Conservation (phyloP, 2,329 filamentous ascomycete species). For the Arthrobotrys conoides region DNA sequence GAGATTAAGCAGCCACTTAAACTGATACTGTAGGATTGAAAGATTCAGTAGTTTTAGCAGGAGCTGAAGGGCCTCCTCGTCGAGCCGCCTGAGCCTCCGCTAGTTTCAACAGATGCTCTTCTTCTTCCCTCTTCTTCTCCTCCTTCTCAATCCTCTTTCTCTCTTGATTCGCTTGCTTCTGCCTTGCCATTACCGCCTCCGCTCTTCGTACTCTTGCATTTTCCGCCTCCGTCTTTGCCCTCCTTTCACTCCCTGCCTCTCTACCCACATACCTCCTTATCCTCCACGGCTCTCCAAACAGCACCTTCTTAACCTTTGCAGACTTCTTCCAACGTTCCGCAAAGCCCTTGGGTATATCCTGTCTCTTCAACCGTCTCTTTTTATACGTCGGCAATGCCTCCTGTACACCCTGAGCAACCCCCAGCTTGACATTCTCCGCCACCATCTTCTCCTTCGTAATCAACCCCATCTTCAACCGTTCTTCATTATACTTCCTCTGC, state of each 20-base stretch:
- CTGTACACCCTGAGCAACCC: conserved; percentile 45
- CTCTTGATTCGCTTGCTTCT: conserved; percentile 63
- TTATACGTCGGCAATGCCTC: conserved; percentile 25
- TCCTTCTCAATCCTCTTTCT: conserved; percentile 63
- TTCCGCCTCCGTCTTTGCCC: conserved; percentile 68
- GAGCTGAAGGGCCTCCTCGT: conserved; percentile 6
- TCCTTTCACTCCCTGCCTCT: conserved; percentile 67
- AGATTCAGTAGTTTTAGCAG: neutral
- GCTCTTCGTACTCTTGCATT: conserved; percentile 66
- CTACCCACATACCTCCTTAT: conserved; percentile 68
- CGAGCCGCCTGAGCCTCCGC: conserved; percentile 32
- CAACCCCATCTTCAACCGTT: conserved; percentile 78
- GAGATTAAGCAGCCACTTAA: neutral
- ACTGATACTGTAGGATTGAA: neutral
- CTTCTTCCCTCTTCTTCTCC: conserved; percentile 47
- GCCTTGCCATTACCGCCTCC: conserved; percentile 66
- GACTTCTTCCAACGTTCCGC: conserved; percentile 65
- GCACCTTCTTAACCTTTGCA: conserved; percentile 65
- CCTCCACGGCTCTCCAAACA: conserved; percentile 66
- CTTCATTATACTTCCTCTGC: conserved; percentile 75
- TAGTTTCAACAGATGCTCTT: conserved; percentile 41
- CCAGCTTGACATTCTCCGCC: conserved; percentile 61
- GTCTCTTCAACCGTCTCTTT: conserved; percentile 32
- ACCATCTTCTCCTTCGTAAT: conserved; percentile 68
- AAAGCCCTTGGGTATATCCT: conserved; percentile 66